Evolutionary conservation across 768 basidiomycete species (phyloP).

Genomic region (Clitopilus hobsonii): DNA sequence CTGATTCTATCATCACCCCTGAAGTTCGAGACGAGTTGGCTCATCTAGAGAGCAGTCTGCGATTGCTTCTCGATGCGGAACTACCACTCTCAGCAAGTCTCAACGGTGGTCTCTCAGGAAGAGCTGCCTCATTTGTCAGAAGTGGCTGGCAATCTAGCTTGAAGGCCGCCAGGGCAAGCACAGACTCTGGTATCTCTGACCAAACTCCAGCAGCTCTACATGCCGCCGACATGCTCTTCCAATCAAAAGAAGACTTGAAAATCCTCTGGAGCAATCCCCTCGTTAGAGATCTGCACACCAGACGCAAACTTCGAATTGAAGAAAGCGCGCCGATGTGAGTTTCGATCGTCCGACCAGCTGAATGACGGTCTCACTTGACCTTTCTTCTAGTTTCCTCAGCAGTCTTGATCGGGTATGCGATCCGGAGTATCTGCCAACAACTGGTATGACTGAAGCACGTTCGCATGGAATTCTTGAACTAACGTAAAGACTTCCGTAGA

Average conservation of each 20-base stretch:
- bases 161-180: slow-evolving; percentile 15
- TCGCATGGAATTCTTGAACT: background rate
- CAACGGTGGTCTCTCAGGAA: slow-evolving; percentile 56
- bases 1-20: background rate
- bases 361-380: background rate
- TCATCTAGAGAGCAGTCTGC: slow-evolving; percentile 47
- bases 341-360: background rate
- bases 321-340: slow-evolving; percentile 65
- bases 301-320: slow-evolving; percentile 61
- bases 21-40: slow-evolving; percentile 34
- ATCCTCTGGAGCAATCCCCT: slow-evolving; percentile 66
- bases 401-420: slow-evolving; percentile 61
- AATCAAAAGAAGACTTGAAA: slow-evolving; percentile 46
- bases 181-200: slow-evolving; percentile 21
- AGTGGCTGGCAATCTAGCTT: slow-evolving; percentile 68
- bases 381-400: slow-evolving; percentile 55
- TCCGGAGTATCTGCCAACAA: slow-evolving; percentile 67
- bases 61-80: slow-evolving; percentile 64
- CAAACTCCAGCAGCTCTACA: slow-evolving; percentile 34
- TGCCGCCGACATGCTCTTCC: slow-evolving; percentile 49
- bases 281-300: slow-evolving; percentile 50
- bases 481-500: slow-evolving; percentile 30
- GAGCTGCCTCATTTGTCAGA: slow-evolving; percentile 62
- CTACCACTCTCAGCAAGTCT: slow-evolving; percentile 64
- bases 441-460: slow-evolving; percentile 36